Conservation (phyloP, 805 yeast genomes). For the Lachancea lanzarotensis region DNA sequence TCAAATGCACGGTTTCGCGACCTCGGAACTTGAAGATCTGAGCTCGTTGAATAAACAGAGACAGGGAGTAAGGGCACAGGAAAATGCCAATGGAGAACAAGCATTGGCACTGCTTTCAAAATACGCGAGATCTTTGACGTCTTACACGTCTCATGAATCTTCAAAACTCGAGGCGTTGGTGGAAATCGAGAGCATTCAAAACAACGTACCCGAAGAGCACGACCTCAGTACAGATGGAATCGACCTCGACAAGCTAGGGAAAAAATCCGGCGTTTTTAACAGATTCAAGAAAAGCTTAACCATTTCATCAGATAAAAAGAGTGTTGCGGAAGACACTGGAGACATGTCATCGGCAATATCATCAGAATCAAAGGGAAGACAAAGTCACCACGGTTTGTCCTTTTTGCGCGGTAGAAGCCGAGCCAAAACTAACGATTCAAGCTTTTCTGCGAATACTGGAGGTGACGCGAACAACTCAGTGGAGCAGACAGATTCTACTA, state of each 20-base stretch:
- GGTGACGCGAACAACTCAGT: conserved; percentile 8
- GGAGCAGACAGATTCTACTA: conserved; percentile 6
- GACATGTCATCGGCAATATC: conserved; percentile 22
- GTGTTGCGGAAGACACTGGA: conserved; percentile 10
- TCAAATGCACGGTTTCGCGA: conserved; percentile 27
- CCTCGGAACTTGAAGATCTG: conserved; percentile 28
- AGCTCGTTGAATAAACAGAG: conserved; percentile 28
- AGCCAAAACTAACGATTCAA: conserved; percentile 5
- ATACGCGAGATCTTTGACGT: conserved; percentile 48
- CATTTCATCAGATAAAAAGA: conserved; percentile 13
- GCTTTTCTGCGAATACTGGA: conserved; percentile 8
- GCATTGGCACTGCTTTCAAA: conserved; percentile 38
- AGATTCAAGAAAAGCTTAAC: conserved; percentile 27
- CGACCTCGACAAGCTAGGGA: conserved; percentile 41
- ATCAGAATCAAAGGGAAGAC: conserved; percentile 8
- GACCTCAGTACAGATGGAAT: conserved; percentile 57
- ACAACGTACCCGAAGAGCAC: conserved; percentile 63
- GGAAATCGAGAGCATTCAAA: conserved; percentile 82
- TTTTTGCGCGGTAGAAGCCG: conserved; percentile 7
- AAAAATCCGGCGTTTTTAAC: conserved; percentile 53
- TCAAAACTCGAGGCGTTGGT: conserved; percentile 71
- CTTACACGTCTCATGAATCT: conserved; percentile 69
- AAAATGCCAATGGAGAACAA: conserved; percentile 45
- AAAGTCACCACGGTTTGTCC: conserved; percentile 5
- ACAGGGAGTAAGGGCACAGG: conserved; percentile 37